These are phyloP conservation scores for Symbiodinium natans DNA, from an alignment of 73 alveolate species.

Conservation along the genomic window DNA sequence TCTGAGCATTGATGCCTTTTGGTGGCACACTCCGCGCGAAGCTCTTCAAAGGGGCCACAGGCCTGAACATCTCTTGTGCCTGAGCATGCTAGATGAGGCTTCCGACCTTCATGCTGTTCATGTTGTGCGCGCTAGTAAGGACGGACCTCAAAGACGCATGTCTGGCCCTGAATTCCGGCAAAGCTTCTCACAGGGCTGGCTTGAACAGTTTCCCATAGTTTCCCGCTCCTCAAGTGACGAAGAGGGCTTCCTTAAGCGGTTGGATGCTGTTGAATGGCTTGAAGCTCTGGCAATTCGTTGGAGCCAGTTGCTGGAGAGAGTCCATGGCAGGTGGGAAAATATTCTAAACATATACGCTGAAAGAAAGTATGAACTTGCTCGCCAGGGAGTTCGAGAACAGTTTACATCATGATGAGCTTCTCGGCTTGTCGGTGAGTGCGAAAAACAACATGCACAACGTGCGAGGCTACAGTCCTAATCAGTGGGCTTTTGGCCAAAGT, in stretches of 20 bases:
- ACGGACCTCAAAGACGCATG: neutral
- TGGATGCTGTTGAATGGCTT: neutral
- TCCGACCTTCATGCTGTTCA: neutral
- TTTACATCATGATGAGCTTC: neutral
- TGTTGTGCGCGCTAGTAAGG: neutral
- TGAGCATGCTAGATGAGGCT: neutral
- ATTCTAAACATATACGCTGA: constrained; percentile 10
- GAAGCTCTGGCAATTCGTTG: neutral
- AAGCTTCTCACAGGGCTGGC: neutral
- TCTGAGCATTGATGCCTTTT: neutral
- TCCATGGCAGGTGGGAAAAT: constrained; percentile 21
- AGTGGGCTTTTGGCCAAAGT: constrained; percentile 28
- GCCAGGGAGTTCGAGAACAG: neutral
- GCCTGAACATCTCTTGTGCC: neutral
- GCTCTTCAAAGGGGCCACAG: neutral
- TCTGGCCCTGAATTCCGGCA: neutral
- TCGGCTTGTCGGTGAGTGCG: neutral
- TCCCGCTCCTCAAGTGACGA: neutral
- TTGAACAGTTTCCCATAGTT: neutral
- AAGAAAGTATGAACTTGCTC: neutral
- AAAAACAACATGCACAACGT: neutral
- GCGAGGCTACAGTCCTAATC: constrained; percentile 3
- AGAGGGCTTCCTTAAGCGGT: neutral
- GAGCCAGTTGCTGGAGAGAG: constrained; percentile 35
- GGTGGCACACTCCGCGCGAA: constrained; percentile 28